A percentile compares a stretch with the other conserved stretches of the same genome.
These are phyloP conservation scores for Zygoascus hellenicus DNA, from an alignment of 1,139 yeast species.

Conservation along the genomic window DNA sequence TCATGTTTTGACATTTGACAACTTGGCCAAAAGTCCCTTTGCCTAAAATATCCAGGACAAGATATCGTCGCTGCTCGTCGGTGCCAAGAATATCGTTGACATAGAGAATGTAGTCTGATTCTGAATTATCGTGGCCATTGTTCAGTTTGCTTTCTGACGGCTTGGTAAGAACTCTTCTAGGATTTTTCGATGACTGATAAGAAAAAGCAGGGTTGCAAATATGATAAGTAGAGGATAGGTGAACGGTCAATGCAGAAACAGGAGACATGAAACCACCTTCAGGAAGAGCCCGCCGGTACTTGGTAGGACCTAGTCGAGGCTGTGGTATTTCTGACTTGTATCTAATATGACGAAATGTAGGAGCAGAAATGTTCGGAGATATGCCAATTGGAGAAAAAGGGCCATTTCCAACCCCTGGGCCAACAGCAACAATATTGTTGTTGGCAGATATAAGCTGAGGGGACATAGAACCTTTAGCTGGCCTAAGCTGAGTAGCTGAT, in stretches of 20 bases:
- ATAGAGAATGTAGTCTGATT: constrained; percentile 84
- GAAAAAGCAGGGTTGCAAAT: constrained; percentile 85
- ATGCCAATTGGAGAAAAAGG: constrained; percentile 1
- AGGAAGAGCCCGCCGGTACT: constrained; percentile 73
- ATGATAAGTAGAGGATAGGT: constrained; percentile 72
- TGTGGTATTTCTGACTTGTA: constrained; percentile 57
- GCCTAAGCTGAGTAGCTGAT: constrained; percentile 8
- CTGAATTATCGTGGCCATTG: constrained; percentile 83
- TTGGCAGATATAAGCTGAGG: constrained; percentile 1
- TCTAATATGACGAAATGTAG: constrained; percentile 41
- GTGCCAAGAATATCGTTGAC: constrained; percentile 91
- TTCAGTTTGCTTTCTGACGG: constrained; percentile 81
- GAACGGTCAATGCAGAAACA: constrained; percentile 69
- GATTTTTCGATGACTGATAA: constrained; percentile 80
- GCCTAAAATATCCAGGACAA: constrained; percentile 86
- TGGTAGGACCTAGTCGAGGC: constrained; percentile 53
- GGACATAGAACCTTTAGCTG: constrained; percentile 4
- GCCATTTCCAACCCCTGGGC: not conserved
- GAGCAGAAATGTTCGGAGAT: constrained; percentile 34
- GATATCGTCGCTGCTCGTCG: constrained; percentile 76
- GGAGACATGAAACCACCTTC: constrained; percentile 84
- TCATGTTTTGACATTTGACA: constrained; percentile 89
- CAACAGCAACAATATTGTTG: not conserved
- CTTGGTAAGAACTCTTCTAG: constrained; percentile 85
- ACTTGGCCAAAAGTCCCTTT: constrained; percentile 99